Percentiles rank a stretch among this genome's conserved stretches.
These are phyloP conservation scores for Rhinocladiella similis DNA, from an alignment of 2,329 filamentous ascomycete genomes.

Conservation along the genomic window DNA sequence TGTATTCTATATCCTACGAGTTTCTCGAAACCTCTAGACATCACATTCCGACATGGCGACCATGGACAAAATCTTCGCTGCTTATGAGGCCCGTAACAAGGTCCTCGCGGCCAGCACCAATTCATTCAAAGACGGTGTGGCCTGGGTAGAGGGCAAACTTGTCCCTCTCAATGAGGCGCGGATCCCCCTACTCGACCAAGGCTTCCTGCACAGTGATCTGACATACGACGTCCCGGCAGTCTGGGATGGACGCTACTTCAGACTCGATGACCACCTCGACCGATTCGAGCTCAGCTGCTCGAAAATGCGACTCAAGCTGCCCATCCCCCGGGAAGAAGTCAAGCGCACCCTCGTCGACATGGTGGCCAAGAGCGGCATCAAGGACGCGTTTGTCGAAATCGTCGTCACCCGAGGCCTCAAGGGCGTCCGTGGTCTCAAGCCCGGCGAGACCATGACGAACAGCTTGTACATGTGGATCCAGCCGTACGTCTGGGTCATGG, in stretches of 20 bases:
- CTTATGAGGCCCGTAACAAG: slow-evolving; percentile 36
- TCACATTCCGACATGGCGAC: slow-evolving; percentile 42
- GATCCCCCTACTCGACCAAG: slow-evolving; percentile 54
- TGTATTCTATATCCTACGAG: background rate
- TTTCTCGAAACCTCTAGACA: background rate
- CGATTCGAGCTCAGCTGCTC: slow-evolving; percentile 46
- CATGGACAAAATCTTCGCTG: slow-evolving; percentile 46
- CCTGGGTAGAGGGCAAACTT: slow-evolving; percentile 49
- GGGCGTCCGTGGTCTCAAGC: slow-evolving; percentile 39
- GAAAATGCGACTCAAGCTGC: slow-evolving; percentile 49
- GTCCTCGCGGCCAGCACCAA: slow-evolving; percentile 38
- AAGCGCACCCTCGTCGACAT: slow-evolving; percentile 45
- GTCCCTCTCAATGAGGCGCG: slow-evolving; percentile 48
- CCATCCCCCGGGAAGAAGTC: slow-evolving; percentile 43
- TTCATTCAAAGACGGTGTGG: slow-evolving; percentile 46
- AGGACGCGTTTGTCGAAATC: slow-evolving; percentile 52
- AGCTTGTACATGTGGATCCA: slow-evolving; percentile 51
- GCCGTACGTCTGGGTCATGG: slow-evolving; percentile 55
- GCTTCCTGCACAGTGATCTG: slow-evolving; percentile 54
- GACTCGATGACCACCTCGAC: slow-evolving; percentile 51
- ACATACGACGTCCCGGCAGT: slow-evolving; percentile 55
- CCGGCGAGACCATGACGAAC: slow-evolving; percentile 38
- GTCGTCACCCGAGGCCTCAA: slow-evolving; percentile 53
- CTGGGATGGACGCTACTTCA: slow-evolving; percentile 55
- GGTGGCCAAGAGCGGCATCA: slow-evolving; percentile 48